Percentiles rank a stretch among this genome's conserved stretches.
Conservation (phyloP, 495 filamentous ascomycete species). For the Xylaria castorea region DNA sequence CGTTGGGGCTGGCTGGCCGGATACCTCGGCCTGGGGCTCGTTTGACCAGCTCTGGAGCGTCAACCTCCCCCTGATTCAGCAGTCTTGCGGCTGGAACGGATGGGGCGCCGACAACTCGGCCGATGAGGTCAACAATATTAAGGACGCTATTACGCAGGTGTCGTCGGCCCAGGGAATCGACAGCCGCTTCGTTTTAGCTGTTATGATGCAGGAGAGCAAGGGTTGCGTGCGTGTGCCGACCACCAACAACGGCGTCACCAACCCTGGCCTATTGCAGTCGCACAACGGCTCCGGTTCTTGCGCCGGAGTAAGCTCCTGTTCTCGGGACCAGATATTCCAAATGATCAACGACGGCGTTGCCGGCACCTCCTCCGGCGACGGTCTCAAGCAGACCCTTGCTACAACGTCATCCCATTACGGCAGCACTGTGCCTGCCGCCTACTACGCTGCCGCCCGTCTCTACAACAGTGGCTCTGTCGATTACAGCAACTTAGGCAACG, state of each 20-base stretch:
- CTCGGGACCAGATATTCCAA: slow-evolving; percentile 35
- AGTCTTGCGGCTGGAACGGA: slow-evolving; percentile 32
- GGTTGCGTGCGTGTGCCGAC: slow-evolving; percentile 58
- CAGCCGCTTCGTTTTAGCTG: slow-evolving; percentile 46
- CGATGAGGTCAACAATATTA: slow-evolving; percentile 50
- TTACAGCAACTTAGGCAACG: slow-evolving; percentile 54
- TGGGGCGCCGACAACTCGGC: slow-evolving; percentile 32
- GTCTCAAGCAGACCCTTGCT: slow-evolving; percentile 42
- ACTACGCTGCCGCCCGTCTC: slow-evolving; percentile 49
- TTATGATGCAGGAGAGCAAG: slow-evolving; percentile 65
- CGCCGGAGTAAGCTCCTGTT: slow-evolving; percentile 34
- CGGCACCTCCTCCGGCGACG: slow-evolving; percentile 47
- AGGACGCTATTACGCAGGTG: slow-evolving; percentile 48
- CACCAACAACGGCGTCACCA: slow-evolving; percentile 46
- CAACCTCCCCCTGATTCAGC: slow-evolving; percentile 28
- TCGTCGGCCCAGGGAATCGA: slow-evolving; percentile 51
- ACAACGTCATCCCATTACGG: slow-evolving; percentile 32
- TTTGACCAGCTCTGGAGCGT: slow-evolving; percentile 35
- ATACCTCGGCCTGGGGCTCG: slow-evolving; percentile 26
- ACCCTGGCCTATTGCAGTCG: slow-evolving; percentile 53
- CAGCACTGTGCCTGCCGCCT: slow-evolving; percentile 33
- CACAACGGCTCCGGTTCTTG: slow-evolving; percentile 39
- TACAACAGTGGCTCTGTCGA: slow-evolving; percentile 66
- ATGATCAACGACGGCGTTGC: slow-evolving; percentile 49
- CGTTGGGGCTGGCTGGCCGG: slow-evolving; percentile 32